phyloP scores from a whole-genome alignment of 306 rosid genomes.

The Luffa aegyptiaca region DNA sequence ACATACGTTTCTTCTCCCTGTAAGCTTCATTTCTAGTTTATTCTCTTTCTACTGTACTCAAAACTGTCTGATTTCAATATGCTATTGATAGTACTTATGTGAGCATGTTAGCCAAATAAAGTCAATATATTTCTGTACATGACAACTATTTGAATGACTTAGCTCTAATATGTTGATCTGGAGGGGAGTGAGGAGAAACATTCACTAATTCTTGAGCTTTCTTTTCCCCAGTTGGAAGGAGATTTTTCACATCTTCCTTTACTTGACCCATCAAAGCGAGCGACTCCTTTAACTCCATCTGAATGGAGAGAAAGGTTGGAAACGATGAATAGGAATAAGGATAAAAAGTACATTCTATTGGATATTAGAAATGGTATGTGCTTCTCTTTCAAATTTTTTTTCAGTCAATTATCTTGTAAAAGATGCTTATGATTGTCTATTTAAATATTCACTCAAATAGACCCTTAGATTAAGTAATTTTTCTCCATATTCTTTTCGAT shows the following conservation, averaged over 20 bases:
- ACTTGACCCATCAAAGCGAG: conserved; percentile 73
- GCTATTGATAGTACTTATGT: neutral
- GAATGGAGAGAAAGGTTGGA: conserved; percentile 68
- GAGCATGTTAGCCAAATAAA: neutral
- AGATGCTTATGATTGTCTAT: neutral
- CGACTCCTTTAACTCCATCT: conserved; percentile 61
- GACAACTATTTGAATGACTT: neutral
- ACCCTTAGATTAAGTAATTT: neutral
- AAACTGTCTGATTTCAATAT: neutral
- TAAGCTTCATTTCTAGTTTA: neutral
- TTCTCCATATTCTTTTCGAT: neutral
- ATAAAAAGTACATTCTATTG: conserved; percentile 34
- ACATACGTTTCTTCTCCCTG: neutral
- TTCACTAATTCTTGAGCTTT: neutral
- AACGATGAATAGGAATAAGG: conserved; percentile 23
- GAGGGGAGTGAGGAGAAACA: neutral
- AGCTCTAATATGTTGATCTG: neutral
- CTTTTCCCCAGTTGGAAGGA: conserved; percentile 54
- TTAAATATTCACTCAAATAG: neutral
- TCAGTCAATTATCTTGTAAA: neutral
- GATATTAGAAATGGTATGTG: conserved; percentile 83
- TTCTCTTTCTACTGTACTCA: neutral
- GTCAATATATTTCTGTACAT: neutral
- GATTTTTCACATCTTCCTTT: conserved; percentile 70
- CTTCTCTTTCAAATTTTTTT: conserved; percentile 2